These are phyloP conservation scores for Trichoderma koningii DNA, from an alignment of 2,329 filamentous ascomycete species.

Conservation along the genomic window DNA sequence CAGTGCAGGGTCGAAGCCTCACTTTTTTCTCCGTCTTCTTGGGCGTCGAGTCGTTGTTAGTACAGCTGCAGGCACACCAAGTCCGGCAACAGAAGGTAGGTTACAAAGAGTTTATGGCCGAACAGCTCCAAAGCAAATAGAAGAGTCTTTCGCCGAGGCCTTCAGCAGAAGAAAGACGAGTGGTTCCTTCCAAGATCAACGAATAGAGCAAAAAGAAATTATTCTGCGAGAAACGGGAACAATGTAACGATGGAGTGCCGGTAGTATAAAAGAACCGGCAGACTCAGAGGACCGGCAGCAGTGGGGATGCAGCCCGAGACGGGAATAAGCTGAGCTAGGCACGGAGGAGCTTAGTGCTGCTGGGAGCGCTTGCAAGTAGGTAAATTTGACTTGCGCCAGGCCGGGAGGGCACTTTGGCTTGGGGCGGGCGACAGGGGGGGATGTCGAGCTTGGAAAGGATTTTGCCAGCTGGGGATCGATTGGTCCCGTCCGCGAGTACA, in stretches of 20 bases:
- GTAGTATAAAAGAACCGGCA: conserved; percentile 27
- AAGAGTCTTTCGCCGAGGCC: not conserved
- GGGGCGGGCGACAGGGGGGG: conserved; percentile 23
- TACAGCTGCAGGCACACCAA: not conserved
- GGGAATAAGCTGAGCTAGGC: conserved; percentile 31
- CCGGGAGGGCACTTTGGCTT: conserved; percentile 24
- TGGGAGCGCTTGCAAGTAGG: conserved; percentile 16
- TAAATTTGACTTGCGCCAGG: conserved; percentile 24
- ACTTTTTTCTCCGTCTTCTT: not conserved
- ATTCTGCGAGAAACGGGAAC: conserved; percentile 14
- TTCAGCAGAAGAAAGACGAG: not conserved
- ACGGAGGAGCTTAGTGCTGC: conserved; percentile 26
- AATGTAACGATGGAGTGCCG: conserved; percentile 26
- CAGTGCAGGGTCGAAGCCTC: not conserved
- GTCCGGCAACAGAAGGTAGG: not conserved
- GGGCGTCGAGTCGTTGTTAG: not conserved
- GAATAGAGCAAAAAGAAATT: conserved; percentile 16
- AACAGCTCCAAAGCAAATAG: not conserved
- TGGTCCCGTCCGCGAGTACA: conserved; percentile 17
- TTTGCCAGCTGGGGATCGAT: conserved; percentile 25
- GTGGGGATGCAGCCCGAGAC: conserved; percentile 27
- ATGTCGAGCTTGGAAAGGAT: conserved; percentile 22
- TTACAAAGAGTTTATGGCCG: not conserved
- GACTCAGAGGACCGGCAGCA: conserved; percentile 24
- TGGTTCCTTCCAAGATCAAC: not conserved